Base-by-base conservation (phyloP, 75 land plant species). In the Isoetes taiwanensis region DNA sequence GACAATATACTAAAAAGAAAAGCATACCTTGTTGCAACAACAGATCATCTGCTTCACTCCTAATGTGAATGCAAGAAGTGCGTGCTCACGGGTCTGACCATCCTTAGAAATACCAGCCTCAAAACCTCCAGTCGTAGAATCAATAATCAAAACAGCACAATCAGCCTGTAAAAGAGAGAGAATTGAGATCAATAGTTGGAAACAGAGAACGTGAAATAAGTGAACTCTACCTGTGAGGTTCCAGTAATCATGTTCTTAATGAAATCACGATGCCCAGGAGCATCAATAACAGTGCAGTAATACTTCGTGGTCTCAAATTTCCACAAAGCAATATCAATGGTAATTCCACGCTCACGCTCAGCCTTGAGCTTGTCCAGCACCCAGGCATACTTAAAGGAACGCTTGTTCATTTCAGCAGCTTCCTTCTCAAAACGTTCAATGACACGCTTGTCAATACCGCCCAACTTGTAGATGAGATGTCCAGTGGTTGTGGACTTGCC, bases 201-300 rank as follows among this genome's bases (percentile, higher is more conserved):
- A n/a, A n/a, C n/a, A n/a, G n/a, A n/a, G n/a, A n/a, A n/a, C n/a
- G n/a, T n/a, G n/a, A n/a, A n/a, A n/a, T n/a, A n/a, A n/a, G n/a
- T n/a, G n/a, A n/a, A n/a, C 28, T 33, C 16, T 2, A 53, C 56
- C 56, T 72, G 75, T 29, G 71, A 74, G 11, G 76, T 74, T 34
- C 80, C 72, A 56, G 80, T 77, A 56, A 77, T 77, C 80, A 77
- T 77, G 77, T 77, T 77, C 80, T 77, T 77, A 40, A 77, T 77
- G 34, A 73, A 78, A 48, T 78, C 80, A 58, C 80, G 69, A 50
- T 78, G 80, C 0, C 77, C 78, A 42, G 78, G 80, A 2, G 80
- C 73, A 63, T 78, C 77, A 43, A 78, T 73, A 46, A 73, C 77
- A 10, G 80, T 78, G 77, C 80, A 78, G 62, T 78, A 78, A 57